Percentiles rank a stretch among this genome's conserved stretches.
These are phyloP conservation scores for Penicillium sp. DNA, from an alignment of 2,329 filamentous ascomycete species.

Conservation along the genomic window DNA sequence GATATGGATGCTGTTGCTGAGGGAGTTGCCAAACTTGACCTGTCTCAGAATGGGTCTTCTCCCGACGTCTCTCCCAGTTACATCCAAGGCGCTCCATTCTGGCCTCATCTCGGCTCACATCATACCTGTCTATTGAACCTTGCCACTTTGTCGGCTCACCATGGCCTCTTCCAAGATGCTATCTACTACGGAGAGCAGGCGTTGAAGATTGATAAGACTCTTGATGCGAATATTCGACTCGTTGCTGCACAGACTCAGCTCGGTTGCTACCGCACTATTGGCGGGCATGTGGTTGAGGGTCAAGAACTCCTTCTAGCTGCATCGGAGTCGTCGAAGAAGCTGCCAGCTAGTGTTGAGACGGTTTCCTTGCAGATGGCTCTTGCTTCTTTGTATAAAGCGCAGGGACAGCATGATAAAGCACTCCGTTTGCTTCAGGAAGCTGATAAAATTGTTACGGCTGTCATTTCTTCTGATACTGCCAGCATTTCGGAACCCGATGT, in stretches of 20 bases:
- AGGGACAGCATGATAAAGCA: conserved; percentile 54
- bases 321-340: conserved; percentile 55
- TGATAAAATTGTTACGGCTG: conserved; percentile 48
- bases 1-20: conserved; percentile 44
- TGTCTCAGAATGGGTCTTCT: conserved; percentile 38
- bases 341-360: conserved; percentile 56
- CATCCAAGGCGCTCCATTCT: conserved; percentile 70
- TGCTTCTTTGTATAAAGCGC: conserved; percentile 53
- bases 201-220: conserved; percentile 72
- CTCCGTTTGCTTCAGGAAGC: conserved; percentile 54
- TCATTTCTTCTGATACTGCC: conserved; percentile 41
- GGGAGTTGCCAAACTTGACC: conserved; percentile 44
- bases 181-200: conserved; percentile 87
- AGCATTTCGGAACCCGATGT: conserved; percentile 36
- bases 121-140: conserved; percentile 74
- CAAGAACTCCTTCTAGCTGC: conserved; percentile 64
- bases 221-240: conserved; percentile 62
- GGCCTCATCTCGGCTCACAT: conserved; percentile 76
- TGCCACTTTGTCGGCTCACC: conserved; percentile 76
- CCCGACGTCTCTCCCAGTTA: conserved; percentile 49
- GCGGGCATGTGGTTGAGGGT: conserved; percentile 55
- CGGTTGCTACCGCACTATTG: conserved; percentile 54
- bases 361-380: conserved; percentile 53
- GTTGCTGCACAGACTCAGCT: conserved; percentile 53
- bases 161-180: conserved; percentile 87